phyloP scores from a whole-genome alignment of 495 filamentous ascomycete species.

The Entonaema liquescens region DNA sequence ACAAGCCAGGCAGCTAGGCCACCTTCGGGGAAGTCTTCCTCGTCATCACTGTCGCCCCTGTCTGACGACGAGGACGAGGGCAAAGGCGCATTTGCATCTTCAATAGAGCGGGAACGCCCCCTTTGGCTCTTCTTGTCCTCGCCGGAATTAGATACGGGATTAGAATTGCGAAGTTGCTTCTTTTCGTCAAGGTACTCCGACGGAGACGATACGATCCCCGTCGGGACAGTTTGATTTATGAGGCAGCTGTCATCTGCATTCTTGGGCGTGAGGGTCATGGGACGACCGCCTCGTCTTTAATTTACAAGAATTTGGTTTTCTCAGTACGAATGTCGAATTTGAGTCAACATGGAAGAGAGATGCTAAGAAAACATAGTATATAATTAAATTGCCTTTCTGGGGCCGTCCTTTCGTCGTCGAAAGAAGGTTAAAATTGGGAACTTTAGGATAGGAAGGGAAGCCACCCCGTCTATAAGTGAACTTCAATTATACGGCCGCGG shows the following conservation, averaged over 20 bases:
- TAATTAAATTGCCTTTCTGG: neutral
- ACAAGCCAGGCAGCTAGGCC: slow-evolving; percentile 69
- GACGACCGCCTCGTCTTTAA: slow-evolving; percentile 11
- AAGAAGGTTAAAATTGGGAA: slow-evolving; percentile 1
- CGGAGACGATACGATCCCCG: slow-evolving; percentile 11
- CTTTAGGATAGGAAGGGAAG: no score
- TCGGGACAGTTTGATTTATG: slow-evolving; percentile 51
- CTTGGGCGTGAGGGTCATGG: slow-evolving; percentile 41
- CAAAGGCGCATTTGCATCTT: neutral
- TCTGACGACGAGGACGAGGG: slow-evolving; percentile 15
- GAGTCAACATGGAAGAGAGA: neutral
- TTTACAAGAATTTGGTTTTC: neutral
- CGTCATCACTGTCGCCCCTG: slow-evolving; percentile 19
- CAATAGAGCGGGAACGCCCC: slow-evolving; percentile 19
- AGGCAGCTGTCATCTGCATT: slow-evolving; percentile 56
- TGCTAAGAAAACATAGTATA: no score
- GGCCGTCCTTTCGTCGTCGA: neutral
- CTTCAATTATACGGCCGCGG: slow-evolving; percentile 5
- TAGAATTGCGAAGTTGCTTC: slow-evolving; percentile 26
- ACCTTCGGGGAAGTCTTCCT: slow-evolving; percentile 65
- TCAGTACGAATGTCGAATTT: neutral
- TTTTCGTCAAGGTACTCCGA: slow-evolving; percentile 40
- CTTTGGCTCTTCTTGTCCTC: slow-evolving; percentile 13
- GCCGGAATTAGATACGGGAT: slow-evolving; percentile 17
- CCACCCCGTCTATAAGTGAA: neutral